These are phyloP conservation scores for Fibroporia radiculosa DNA, from an alignment of 768 basidiomycete genomes.

Conservation along the genomic window DNA sequence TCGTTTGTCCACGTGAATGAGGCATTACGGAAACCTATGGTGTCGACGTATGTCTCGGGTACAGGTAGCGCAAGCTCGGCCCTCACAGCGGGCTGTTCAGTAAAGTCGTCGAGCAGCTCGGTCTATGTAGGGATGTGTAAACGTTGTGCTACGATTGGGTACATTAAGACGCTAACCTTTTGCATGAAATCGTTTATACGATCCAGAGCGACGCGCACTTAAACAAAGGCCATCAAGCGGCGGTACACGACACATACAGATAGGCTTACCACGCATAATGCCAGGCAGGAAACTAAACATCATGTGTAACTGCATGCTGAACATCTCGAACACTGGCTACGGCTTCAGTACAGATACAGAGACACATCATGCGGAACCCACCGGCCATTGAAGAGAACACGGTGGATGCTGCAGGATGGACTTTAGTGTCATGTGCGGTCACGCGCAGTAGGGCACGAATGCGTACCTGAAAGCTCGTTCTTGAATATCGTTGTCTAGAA, in stretches of 20 bases:
- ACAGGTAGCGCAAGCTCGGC: neutral
- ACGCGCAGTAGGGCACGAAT: neutral
- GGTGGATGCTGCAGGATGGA: constrained; percentile 20
- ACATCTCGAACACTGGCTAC: constrained; percentile 47
- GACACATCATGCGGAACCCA: constrained; percentile 1
- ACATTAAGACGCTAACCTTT: constrained; percentile 14
- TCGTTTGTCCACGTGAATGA: constrained; percentile 48
- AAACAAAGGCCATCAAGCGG: constrained; percentile 15
- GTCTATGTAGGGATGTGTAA: constrained; percentile 24
- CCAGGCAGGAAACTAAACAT: constrained; percentile 25
- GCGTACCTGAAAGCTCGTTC: constrained; percentile 25
- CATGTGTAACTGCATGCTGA: constrained; percentile 42
- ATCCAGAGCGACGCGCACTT: constrained; percentile 44
- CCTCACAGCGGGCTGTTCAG: constrained; percentile 5
- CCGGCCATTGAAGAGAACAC: constrained; percentile 33
- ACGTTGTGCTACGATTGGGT: neutral
- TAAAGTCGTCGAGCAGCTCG: constrained; percentile 40
- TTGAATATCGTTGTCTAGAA: constrained; percentile 32
- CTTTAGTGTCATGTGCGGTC: neutral
- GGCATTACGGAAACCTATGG: constrained; percentile 47
- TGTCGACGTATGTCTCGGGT: constrained; percentile 11
- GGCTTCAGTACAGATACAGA: neutral
- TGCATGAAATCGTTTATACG: constrained; percentile 44
- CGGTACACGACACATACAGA: constrained; percentile 43
- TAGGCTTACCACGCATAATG: constrained; percentile 27